phyloP scores from a whole-genome alignment of 2,329 filamentous ascomycete species.

The Pseudogymnoascus sp. region DNA sequence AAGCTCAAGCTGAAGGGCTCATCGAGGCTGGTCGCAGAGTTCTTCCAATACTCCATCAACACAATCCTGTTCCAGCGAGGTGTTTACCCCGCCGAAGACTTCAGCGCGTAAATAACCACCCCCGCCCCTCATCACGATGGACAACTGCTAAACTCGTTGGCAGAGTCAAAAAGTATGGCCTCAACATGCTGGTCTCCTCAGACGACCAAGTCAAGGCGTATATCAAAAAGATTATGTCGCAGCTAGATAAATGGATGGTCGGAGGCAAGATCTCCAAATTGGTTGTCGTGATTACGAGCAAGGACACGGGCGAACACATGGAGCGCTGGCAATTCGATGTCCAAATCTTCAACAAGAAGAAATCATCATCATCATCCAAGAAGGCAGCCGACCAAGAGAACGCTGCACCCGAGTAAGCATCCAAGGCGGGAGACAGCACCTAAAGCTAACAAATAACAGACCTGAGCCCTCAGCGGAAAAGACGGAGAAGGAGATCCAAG shows the following conservation, averaged over 20 bases:
- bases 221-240: conserved; percentile 98
- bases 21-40: conserved; percentile 86
- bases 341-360: conserved; percentile 44
- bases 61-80: conserved; percentile 90
- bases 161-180: conserved; percentile 94
- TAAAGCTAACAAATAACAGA: conserved; percentile 1
- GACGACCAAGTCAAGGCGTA: conserved; percentile 99
- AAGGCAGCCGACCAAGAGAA: conserved; percentile 63
- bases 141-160: conserved; percentile 19
- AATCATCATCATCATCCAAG: conserved; percentile 37
- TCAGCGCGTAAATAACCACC: conserved; percentile 60
- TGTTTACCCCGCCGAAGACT: conserved; percentile 90
- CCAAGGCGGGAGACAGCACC: background rate
- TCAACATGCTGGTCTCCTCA: conserved; percentile 73
- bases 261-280: conserved; percentile 95
- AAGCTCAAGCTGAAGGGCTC: conserved; percentile 84
- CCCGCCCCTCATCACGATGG: background rate
- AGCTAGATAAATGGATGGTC: conserved; percentile 96
- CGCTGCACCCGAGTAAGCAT: conserved; percentile 41
- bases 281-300: conserved; percentile 92
- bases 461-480: conserved; percentile 50
- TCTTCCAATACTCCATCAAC: conserved; percentile 98
- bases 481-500: conserved; percentile 86
- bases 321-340: conserved; percentile 98
- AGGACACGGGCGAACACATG: conserved; percentile 91